Conservation (phyloP, 306 rosid genomes). For the Carpinus viminea region DNA sequence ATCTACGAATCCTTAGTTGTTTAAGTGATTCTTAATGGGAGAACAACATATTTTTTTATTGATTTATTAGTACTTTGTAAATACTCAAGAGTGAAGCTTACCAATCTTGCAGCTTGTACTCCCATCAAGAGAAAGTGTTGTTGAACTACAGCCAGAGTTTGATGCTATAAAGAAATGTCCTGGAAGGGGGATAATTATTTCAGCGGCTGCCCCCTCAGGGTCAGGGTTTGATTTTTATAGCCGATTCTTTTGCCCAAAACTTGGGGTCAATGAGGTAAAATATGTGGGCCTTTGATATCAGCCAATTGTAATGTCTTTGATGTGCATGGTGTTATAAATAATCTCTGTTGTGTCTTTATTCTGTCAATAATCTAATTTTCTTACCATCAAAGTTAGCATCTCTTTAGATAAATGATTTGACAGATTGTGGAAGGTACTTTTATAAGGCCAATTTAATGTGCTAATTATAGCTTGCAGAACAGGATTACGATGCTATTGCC, state of each 20-base stretch:
- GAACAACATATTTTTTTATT: not conserved
- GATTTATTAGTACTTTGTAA: constrained; percentile 10
- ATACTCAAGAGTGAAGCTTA: constrained; percentile 11
- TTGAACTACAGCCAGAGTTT: constrained; percentile 51
- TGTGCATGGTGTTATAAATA: not conserved
- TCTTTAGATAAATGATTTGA: not conserved
- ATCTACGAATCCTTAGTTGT: not conserved
- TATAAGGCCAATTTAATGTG: not conserved
- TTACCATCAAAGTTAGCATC: not conserved
- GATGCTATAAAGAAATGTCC: constrained; percentile 61
- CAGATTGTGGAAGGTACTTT: not conserved
- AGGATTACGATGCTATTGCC: not conserved
- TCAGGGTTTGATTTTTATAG: constrained; percentile 72
- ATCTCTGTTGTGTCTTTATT: not conserved
- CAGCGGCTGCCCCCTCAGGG: constrained; percentile 56
- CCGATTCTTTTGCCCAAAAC: constrained; percentile 62
- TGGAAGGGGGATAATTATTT: constrained; percentile 56
- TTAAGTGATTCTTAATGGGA: not conserved
- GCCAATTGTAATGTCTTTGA: not conserved
- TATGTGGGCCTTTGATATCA: not conserved
- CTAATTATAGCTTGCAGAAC: not conserved
- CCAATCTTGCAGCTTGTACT: constrained; percentile 52
- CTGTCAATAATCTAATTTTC: not conserved
- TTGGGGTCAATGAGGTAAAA: constrained; percentile 67
- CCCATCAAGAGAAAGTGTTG: constrained; percentile 46